Base-by-base conservation (phyloP, 2,329 filamentous ascomycete species). In the Penicillium sp. region DNA sequence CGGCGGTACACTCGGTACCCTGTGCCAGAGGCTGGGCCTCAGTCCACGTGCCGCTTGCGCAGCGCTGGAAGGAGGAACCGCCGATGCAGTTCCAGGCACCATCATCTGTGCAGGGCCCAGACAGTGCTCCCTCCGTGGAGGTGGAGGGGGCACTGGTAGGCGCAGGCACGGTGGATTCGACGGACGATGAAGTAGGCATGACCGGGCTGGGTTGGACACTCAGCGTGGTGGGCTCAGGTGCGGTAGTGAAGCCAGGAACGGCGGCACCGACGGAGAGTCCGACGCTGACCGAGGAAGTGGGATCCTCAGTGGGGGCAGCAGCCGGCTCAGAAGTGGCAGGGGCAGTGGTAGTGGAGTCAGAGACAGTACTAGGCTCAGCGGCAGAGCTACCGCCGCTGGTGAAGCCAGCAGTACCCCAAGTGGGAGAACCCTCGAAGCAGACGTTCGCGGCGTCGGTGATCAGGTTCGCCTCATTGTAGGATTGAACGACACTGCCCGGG, bases 41-140 rank as follows among this genome's bases (percentile, higher is more conserved):
- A 19, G 83, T 82, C 87, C 87, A 89, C 58, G 73, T 67, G 6
- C 86, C 86, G 15, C 80, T 83, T n/a, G 85, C 86, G 67, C 87
- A 89, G 60, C 86, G 85, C 76, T 89, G 86, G 80, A 87, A 89
- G 54, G 81, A 78, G 26, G 73, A 76, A 54, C 85, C 86, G 19
- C 76, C 79, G 29, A 87, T 76, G 71, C 87, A 89, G 75, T 86
- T 84, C 85, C 85, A 89, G 17, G 74, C 67, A 21, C 87, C 87
- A 68, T 89, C 86, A 4, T 75, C 61, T 38, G 70, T 74, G 76
- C 87, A 89, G 21, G 80, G 58, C 15, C 80, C 75, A 35, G 80
- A 81, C 7, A 78, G 70, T 23, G 72, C 35, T 68, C 73, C 61
- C 70, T 69, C 46, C 77, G 75, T 44, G 66, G 73, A 64, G 62